These are phyloP conservation scores for Posidonia oceanica DNA, from an alignment of 116 monocot species.

Conservation along the genomic window DNA sequence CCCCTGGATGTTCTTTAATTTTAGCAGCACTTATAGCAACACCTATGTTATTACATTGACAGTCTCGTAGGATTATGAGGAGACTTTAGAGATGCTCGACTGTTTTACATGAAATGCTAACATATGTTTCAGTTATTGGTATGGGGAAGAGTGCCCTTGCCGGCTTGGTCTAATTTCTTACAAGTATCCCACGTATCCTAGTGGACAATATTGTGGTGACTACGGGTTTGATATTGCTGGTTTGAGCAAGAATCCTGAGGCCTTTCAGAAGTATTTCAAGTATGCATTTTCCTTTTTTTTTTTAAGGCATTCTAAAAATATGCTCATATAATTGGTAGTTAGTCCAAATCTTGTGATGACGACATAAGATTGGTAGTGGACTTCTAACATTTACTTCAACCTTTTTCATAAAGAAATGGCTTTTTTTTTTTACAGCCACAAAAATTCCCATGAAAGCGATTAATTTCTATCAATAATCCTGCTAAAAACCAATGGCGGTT, in stretches of 20 bases:
- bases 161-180: slow-evolving; percentile 93
- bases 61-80: too few relatives aligned
- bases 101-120: neutral
- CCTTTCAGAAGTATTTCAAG: slow-evolving; percentile 90
- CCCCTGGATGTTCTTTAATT: too few relatives aligned
- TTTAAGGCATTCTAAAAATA: neutral
- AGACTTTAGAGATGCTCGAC: too few relatives aligned
- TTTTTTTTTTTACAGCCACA: too few relatives aligned
- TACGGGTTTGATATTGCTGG: slow-evolving; percentile 95
- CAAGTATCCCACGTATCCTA: slow-evolving; percentile 73
- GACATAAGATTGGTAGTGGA: too few relatives aligned
- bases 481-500: too few relatives aligned
- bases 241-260: slow-evolving; percentile 57
- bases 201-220: slow-evolving; percentile 87
- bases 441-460: too few relatives aligned
- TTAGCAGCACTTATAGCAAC: too few relatives aligned
- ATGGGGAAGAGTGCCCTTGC: slow-evolving; percentile 64
- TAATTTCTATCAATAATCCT: too few relatives aligned
- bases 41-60: too few relatives aligned
- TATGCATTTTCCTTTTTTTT: slow-evolving; percentile 26
- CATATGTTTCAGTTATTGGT: slow-evolving; percentile 66
- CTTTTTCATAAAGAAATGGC: too few relatives aligned
- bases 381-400: too few relatives aligned
- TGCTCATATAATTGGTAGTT: neutral
- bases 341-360: neutral